Percentiles rank a stretch among this genome's conserved stretches.
Conservation (phyloP, 2,329 filamentous ascomycete genomes). For the Atkinsonella hypoxylon region DNA sequence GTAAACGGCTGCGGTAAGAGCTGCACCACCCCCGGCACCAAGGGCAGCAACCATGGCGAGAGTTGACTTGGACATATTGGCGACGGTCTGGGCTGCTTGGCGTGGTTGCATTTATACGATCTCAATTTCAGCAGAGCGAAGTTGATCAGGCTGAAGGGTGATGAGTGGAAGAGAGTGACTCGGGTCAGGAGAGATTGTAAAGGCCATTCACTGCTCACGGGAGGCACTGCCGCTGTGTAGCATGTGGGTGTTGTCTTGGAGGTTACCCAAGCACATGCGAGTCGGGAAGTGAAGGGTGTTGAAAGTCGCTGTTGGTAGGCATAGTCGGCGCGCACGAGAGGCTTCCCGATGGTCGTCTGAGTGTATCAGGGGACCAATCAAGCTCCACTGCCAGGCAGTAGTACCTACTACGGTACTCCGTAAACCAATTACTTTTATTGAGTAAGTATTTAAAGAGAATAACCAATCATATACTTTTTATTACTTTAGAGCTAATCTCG, state of each 20-base stretch:
- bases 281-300: not conserved
- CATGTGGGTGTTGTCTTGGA: slow-evolving; percentile 2
- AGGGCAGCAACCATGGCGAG: slow-evolving; percentile 64
- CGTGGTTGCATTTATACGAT: slow-evolving; percentile 10
- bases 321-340: not conserved
- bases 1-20: slow-evolving; percentile 58
- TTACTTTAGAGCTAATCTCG: no score
- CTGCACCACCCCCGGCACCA: slow-evolving; percentile 65
- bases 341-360: not conserved
- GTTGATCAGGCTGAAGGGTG: not conserved
- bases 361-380: slow-evolving; percentile 3
- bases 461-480: no score
- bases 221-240: not conserved
- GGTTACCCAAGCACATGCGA: not conserved
- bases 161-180: not conserved
- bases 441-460: no score
- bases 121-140: not conserved
- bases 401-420: no score
- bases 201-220: slow-evolving; percentile 5
- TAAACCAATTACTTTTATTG: no score
- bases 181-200: not conserved
- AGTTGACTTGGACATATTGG: slow-evolving; percentile 66
- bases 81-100: slow-evolving; percentile 6
- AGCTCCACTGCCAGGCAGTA: not conserved
- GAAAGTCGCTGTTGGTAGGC: not conserved